These are phyloP conservation scores for Fusarium brachygibbosum DNA, from an alignment of 2,329 filamentous ascomycete species.

Conservation along the genomic window DNA sequence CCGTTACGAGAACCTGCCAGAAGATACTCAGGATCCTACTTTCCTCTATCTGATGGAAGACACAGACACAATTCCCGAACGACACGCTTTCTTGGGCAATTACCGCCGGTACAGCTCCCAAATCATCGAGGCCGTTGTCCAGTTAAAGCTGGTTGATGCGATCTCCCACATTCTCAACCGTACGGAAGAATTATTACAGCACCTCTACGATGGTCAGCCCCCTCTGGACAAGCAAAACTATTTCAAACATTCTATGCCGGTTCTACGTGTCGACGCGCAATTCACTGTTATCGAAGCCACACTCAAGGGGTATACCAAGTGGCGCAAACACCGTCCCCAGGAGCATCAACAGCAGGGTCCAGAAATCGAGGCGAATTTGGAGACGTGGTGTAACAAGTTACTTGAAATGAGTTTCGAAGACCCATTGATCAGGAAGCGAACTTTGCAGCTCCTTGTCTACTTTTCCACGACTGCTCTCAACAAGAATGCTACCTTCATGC, in stretches of 20 bases:
- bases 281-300: conserved; percentile 91
- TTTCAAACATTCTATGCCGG: conserved; percentile 77
- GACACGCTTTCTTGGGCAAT: conserved; percentile 95
- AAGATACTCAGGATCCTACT: conserved; percentile 84
- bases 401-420: conserved; percentile 82
- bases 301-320: conserved; percentile 89
- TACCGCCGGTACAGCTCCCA: conserved; percentile 91
- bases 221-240: conserved; percentile 74
- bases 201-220: conserved; percentile 79
- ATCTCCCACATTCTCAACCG: conserved; percentile 87
- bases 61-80: conserved; percentile 92
- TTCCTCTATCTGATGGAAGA: conserved; percentile 90
- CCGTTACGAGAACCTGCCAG: conserved; percentile 87
- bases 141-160: conserved; percentile 84
- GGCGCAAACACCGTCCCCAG: conserved; percentile 62
- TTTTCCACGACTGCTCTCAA: conserved; percentile 86
- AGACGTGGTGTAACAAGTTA: conserved; percentile 80
- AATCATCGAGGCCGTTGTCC: conserved; percentile 88
- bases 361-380: conserved; percentile 73
- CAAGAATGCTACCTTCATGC: conserved; percentile 82
- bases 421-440: conserved; percentile 84
- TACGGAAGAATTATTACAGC: conserved; percentile 79
- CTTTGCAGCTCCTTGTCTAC: conserved; percentile 85
- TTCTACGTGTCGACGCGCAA: conserved; percentile 86
- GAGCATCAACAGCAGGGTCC: conserved; percentile 65